A percentile compares a stretch with the other conserved stretches of the same genome.
phyloP scores from a whole-genome alignment of 75 land plant genomes.

The Pinus taeda region DNA sequence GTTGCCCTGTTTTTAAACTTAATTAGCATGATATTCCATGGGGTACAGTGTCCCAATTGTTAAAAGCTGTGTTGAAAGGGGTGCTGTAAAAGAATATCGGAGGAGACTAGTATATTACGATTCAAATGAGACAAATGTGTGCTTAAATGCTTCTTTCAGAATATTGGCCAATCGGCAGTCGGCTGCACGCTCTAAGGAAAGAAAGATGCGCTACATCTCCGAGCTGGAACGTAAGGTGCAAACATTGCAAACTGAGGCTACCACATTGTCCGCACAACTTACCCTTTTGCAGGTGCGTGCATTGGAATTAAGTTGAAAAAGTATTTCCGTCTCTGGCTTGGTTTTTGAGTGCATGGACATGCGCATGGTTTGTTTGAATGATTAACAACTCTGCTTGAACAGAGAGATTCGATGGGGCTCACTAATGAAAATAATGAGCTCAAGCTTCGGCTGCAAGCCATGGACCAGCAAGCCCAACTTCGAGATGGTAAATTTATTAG shows the following conservation, averaged over 20 bases:
- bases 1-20: too few species aligned
- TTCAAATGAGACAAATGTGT: too few species aligned
- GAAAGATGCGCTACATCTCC: slow-evolving; percentile 57
- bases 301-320: background rate
- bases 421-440: slow-evolving; percentile 39
- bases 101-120: too few species aligned
- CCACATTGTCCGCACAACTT: slow-evolving; percentile 59
- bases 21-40: too few species aligned
- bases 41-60: too few species aligned
- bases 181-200: slow-evolving; percentile 65
- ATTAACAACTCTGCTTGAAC: background rate
- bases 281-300: slow-evolving; percentile 48
- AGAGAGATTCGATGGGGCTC: slow-evolving; percentile 35
- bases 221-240: slow-evolving; percentile 69
- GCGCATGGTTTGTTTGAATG: background rate
- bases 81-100: too few species aligned
- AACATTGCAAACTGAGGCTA: slow-evolving; percentile 65
- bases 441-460: slow-evolving; percentile 34
- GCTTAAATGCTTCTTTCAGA: slow-evolving; percentile 9
- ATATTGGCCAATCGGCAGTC: slow-evolving; percentile 62
- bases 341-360: too few species aligned
- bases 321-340: too few species aligned
- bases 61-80: too few species aligned
- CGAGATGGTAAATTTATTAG: slow-evolving; percentile 28
- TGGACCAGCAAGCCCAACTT: slow-evolving; percentile 46